Percentiles rank a stretch among this genome's conserved stretches.
phyloP scores from a whole-genome alignment of 352 stramenopile species.

The Globisporangium splendens region DNA sequence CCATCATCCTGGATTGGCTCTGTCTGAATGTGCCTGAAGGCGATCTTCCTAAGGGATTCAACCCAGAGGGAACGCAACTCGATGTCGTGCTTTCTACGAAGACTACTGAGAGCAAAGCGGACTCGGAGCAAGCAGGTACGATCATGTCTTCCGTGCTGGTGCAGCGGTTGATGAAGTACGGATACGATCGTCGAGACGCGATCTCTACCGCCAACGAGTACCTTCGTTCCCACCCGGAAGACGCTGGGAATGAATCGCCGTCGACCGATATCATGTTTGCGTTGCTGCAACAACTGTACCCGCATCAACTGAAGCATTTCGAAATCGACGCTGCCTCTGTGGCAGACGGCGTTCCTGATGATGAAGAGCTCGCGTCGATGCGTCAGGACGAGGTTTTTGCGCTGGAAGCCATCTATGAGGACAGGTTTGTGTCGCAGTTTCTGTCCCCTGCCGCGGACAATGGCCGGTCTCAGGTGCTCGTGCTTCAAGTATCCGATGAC shows the following conservation, averaged over 20 bases:
- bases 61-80: constrained; percentile 86
- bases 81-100: constrained; percentile 58
- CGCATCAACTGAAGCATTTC: constrained; percentile 41
- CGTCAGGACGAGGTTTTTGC: constrained; percentile 77
- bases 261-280: constrained; percentile 32
- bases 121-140: constrained; percentile 6
- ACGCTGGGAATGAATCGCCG: constrained; percentile 26
- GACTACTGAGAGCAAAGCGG: constrained; percentile 1
- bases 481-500: constrained; percentile 43
- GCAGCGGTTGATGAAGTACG: constrained; percentile 74
- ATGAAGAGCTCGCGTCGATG: constrained; percentile 44
- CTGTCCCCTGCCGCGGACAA: constrained; percentile 10
- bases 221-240: constrained; percentile 17
- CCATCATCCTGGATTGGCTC: constrained; percentile 70
- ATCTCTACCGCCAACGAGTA: constrained; percentile 43
- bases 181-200: constrained; percentile 62
- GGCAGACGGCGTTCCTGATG: constrained; percentile 8
- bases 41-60: constrained; percentile 82
- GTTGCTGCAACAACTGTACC: constrained; percentile 39
- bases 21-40: constrained; percentile 74
- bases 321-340: constrained; percentile 15
- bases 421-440: constrained; percentile 39
- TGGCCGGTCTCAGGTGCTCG: constrained; percentile 27
- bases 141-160: constrained; percentile 42
- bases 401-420: constrained; percentile 81